Percentiles rank a stretch among this genome's conserved stretches.
phyloP scores from a whole-genome alignment of 371 early-diverging fungal species.

The Mortierella sp. region DNA sequence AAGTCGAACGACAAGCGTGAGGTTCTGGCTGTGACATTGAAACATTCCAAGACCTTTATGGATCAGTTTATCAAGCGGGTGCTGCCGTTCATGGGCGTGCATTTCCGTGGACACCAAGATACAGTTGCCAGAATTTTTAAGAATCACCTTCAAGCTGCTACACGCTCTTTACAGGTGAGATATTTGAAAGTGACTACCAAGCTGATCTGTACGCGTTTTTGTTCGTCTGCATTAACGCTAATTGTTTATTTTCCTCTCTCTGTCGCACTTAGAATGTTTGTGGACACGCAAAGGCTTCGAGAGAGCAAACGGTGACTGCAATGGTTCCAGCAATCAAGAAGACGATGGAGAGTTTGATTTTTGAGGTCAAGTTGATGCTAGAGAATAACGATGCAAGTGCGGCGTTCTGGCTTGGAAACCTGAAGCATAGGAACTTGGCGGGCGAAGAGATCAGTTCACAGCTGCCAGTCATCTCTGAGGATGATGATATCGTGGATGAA shows the following conservation, averaged over 20 bases:
- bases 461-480: slow-evolving; percentile 62
- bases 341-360: slow-evolving; percentile 81
- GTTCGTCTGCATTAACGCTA: not conserved
- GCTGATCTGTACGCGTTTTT: not conserved
- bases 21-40: slow-evolving; percentile 67
- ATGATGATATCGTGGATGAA: slow-evolving; percentile 23
- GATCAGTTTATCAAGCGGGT: slow-evolving; percentile 76
- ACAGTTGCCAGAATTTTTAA: slow-evolving; percentile 62
- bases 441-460: slow-evolving; percentile 84
- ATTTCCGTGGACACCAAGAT: slow-evolving; percentile 70
- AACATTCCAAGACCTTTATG: slow-evolving; percentile 71
- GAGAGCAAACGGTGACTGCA: slow-evolving; percentile 70
- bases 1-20: slow-evolving; percentile 68
- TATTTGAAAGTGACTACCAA: too few relatives aligned
- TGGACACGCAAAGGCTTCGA: slow-evolving; percentile 82
- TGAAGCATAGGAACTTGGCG: slow-evolving; percentile 81
- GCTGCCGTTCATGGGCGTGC: slow-evolving; percentile 75
- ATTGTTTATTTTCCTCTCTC: not conserved
- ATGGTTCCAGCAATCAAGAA: slow-evolving; percentile 82
- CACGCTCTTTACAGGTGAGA: slow-evolving; percentile 56
- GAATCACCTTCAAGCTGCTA: slow-evolving; percentile 57
- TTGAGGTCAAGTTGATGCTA: slow-evolving; percentile 82
- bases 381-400: slow-evolving; percentile 75
- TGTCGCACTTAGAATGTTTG: slow-evolving; percentile 72
- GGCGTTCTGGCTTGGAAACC: slow-evolving; percentile 73